Evolutionary conservation across 768 basidiomycete genomes (phyloP).

Genomic region (Xerocomus brunneocitrinus): DNA sequence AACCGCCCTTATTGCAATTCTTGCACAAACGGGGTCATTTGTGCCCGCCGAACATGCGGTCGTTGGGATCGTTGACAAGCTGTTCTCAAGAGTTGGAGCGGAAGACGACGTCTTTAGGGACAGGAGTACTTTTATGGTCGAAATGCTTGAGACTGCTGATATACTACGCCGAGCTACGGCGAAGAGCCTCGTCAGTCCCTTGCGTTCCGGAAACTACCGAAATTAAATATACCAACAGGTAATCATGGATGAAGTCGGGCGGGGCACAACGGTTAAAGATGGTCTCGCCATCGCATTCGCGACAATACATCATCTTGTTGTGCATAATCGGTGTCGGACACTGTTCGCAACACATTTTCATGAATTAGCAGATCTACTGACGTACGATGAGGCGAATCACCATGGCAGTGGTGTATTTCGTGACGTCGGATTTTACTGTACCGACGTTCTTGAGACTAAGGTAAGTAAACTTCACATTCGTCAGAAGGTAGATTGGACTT

Average conservation of each 20-base stretch:
- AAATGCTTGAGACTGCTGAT: conserved; percentile 91
- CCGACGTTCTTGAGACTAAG: conserved; percentile 73
- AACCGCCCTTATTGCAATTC: conserved; percentile 80
- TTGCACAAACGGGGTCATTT: conserved; percentile 91
- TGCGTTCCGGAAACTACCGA: background rate
- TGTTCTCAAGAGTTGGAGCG: conserved; percentile 94
- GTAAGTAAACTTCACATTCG: conserved; percentile 39
- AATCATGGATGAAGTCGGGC: conserved; percentile 99
- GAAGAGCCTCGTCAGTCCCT: conserved; percentile 64
- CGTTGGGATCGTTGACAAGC: conserved; percentile 82
- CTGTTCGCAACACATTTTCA: conserved; percentile 99
- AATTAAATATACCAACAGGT: conserved; percentile 47
- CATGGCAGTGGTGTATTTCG: conserved; percentile 46
- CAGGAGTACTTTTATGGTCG: conserved; percentile 97
- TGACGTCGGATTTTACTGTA: conserved; percentile 82
- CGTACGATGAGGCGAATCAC: conserved; percentile 42
- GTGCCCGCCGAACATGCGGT: conserved; percentile 82
- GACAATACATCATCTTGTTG: conserved; percentile 74
- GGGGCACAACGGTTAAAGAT: conserved; percentile 90
- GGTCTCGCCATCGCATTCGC: conserved; percentile 94
- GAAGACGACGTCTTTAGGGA: conserved; percentile 93
- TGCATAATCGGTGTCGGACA: conserved; percentile 70
- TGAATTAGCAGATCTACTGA: conserved; percentile 83
- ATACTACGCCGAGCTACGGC: conserved; percentile 82
- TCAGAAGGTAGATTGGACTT: background rate